phyloP scores from a whole-genome alignment of 1,284 basidiomycete species.

The Anthracocystis panici-leucophaei region DNA sequence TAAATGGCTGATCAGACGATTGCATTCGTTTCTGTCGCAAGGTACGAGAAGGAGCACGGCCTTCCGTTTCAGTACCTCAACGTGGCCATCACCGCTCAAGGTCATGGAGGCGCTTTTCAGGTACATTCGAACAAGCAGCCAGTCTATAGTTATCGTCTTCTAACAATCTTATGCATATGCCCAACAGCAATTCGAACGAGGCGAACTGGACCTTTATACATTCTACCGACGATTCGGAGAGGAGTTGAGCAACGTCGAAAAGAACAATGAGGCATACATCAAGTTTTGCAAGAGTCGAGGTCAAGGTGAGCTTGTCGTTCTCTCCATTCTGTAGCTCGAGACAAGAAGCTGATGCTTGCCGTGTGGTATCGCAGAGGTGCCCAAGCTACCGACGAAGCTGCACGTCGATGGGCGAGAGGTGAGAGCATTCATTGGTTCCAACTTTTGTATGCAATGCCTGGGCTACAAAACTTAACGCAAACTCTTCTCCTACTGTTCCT shows the following conservation, averaged over 20 bases:
- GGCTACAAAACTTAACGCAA: not conserved
- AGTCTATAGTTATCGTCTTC: not conserved
- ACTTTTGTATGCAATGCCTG: not conserved
- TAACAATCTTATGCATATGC: not conserved
- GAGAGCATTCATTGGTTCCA: not conserved
- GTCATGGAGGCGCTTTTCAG: constrained; percentile 68
- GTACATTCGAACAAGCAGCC: constrained; percentile 18
- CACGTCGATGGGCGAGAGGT: constrained; percentile 49
- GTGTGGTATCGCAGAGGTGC: constrained; percentile 44
- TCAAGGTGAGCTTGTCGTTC: constrained; percentile 16
- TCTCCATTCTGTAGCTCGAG: not conserved
- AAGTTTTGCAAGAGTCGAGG: constrained; percentile 59
- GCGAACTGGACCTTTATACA: constrained; percentile 63
- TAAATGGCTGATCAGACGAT: not conserved
- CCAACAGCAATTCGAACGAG: constrained; percentile 63
- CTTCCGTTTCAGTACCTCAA: constrained; percentile 70
- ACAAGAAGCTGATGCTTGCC: not conserved
- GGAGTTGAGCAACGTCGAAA: constrained; percentile 61
- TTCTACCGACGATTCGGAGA: constrained; percentile 67
- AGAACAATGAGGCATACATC: constrained; percentile 58
- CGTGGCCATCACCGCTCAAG: constrained; percentile 67
- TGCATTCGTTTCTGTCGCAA: not conserved
- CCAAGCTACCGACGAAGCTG: constrained; percentile 38
- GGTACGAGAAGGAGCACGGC: constrained; percentile 56
- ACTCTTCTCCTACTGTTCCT: too few species aligned